Conservation (phyloP, 257 asterid species). For the Solanum ossicruentum region DNA sequence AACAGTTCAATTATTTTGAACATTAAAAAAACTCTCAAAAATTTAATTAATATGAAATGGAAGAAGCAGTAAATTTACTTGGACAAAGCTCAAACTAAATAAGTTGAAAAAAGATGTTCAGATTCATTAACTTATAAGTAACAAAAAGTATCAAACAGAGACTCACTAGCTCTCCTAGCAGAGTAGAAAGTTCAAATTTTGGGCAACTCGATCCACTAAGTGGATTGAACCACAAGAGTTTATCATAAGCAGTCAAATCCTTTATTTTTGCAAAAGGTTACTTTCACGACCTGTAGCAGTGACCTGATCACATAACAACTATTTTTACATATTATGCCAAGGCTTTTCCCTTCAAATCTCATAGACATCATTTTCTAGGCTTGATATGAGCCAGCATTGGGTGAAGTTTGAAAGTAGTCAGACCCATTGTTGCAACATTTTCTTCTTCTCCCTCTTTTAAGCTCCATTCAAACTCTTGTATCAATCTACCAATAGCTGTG, state of each 20-base stretch:
- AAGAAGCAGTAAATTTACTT: neutral
- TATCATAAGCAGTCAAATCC: rapidly evolving
- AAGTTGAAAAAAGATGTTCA: neutral
- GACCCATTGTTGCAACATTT: conserved; percentile 57
- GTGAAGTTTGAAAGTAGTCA: conserved; percentile 59
- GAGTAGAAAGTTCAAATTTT: neutral
- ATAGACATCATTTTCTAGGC: conserved; percentile 27
- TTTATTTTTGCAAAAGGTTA: neutral
- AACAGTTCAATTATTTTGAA: too few species aligned
- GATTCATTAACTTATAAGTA: neutral
- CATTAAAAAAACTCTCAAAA: too few species aligned
- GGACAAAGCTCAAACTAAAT: neutral
- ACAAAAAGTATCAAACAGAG: neutral
- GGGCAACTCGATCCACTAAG: neutral
- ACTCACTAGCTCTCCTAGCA: neutral
- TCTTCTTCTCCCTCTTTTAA: conserved; percentile 58
- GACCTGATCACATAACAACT: neutral
- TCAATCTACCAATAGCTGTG: conserved; percentile 50
- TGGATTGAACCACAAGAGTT: neutral
- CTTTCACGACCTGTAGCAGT: neutral
- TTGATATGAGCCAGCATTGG: conserved; percentile 49
- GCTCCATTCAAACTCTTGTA: conserved; percentile 79
- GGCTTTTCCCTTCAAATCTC: neutral
- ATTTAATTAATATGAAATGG: too few species aligned
- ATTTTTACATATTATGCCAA: neutral